A percentile compares a stretch with the other conserved stretches of the same genome.
phyloP scores from a whole-genome alignment of 106 monocot genomes.

The Narthecium ossifragum region DNA sequence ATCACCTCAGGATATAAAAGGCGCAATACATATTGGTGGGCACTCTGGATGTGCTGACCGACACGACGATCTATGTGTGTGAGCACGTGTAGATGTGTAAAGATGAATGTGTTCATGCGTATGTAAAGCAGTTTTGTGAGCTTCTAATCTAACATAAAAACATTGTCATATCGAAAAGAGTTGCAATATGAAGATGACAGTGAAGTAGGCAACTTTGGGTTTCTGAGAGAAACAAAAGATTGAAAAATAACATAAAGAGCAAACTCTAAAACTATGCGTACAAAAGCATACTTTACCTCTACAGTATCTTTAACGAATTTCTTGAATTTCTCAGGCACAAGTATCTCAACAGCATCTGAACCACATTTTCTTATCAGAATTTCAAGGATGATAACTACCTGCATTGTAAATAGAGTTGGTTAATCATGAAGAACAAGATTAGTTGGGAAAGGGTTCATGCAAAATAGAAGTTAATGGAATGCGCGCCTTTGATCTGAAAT shows the following conservation, averaged over 20 bases:
- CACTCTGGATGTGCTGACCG: no score
- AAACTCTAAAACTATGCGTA: background rate
- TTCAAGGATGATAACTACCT: constrained; percentile 83
- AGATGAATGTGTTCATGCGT: no score
- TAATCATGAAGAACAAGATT: background rate
- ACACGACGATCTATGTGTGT: no score
- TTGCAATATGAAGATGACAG: background rate
- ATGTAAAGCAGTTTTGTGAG: background rate
- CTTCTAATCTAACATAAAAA: background rate
- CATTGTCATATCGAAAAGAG: background rate
- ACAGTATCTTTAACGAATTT: constrained; percentile 50
- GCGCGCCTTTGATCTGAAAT: constrained; percentile 81
- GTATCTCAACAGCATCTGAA: constrained; percentile 34
- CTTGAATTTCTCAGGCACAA: constrained; percentile 54
- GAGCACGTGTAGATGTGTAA: no score
- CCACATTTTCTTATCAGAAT: constrained; percentile 91
- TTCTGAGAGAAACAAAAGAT: no score
- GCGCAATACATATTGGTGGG: no score
- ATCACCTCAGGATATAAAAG: no score
- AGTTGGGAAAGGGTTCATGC: background rate
- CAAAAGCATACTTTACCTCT: constrained; percentile 37
- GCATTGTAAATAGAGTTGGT: constrained; percentile 7
- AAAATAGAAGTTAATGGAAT: background rate
- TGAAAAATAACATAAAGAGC: no score
- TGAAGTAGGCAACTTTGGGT: background rate